Conservation (phyloP, 352 stramenopile genomes). For the Phytophthora boehmeriae region DNA sequence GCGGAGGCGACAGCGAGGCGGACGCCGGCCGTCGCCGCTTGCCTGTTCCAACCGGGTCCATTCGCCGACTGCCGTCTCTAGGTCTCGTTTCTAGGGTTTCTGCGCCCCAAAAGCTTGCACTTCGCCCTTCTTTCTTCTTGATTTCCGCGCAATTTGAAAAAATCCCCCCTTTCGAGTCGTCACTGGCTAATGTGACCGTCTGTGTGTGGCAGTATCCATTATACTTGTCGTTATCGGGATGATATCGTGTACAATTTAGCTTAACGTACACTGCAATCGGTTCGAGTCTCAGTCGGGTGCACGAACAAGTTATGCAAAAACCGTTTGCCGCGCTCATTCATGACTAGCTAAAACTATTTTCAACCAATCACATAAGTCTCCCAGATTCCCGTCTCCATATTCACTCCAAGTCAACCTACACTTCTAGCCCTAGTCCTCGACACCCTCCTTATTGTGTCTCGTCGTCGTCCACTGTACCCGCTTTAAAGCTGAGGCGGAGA, state of each 20-base stretch:
- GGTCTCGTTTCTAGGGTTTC: constrained; percentile 23
- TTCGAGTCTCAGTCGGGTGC: not conserved
- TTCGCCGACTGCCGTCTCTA: not conserved
- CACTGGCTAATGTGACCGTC: too few relatives aligned
- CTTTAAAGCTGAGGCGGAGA: not conserved
- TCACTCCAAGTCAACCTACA: too few relatives aligned
- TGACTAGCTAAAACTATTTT: not conserved
- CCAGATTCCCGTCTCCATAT: not conserved
- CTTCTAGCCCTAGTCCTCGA: not conserved
- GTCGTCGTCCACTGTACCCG: not conserved
- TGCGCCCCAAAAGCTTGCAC: constrained; percentile 14
- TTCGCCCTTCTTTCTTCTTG: constrained; percentile 36
- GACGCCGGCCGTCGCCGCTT: constrained; percentile 29
- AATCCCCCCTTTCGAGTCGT: constrained; percentile 28
- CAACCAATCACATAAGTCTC: not conserved
- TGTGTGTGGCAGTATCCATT: not conserved
- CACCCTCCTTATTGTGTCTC: not conserved
- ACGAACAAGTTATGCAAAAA: constrained; percentile 20
- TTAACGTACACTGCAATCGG: not conserved
- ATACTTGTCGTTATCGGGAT: too few relatives aligned
- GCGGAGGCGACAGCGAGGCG: constrained; percentile 20
- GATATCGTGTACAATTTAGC: not conserved
- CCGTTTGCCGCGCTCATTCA: constrained; percentile 8
- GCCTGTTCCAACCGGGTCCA: constrained; percentile 25
- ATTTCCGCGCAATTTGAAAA: constrained; percentile 33